Conservation (phyloP, 371 early-diverging fungal genomes). For the Mortierella sp. region DNA sequence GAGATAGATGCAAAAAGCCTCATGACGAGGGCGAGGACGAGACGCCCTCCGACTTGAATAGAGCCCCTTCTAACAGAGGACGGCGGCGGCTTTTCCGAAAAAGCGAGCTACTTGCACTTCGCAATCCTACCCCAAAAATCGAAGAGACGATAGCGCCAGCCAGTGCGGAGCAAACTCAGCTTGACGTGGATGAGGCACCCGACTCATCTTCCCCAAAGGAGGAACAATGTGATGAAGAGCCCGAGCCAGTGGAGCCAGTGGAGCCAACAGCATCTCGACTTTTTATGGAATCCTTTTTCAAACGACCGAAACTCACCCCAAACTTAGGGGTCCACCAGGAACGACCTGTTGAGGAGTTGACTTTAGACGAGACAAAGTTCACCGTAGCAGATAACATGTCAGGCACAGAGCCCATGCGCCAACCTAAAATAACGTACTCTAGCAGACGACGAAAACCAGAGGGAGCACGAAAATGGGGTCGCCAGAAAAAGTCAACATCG, state of each 20-base stretch:
- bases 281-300: conserved; percentile 16
- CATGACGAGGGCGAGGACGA: no score
- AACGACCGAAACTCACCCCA: not conserved
- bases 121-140: not conserved
- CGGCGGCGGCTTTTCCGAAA: conserved; percentile 9
- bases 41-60: no score
- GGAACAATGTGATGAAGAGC: conserved; percentile 3
- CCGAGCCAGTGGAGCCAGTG: conserved; percentile 12
- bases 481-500: conserved; percentile 1
- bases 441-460: conserved; percentile 2
- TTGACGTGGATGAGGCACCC: not conserved
- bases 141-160: not conserved
- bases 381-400: not conserved
- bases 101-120: not conserved
- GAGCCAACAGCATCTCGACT: conserved; percentile 9
- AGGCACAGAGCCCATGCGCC: not conserved
- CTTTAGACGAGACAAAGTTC: conserved; percentile 18
- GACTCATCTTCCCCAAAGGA: not conserved
- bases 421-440: not conserved
- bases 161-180: conserved; percentile 1
- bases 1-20: no score
- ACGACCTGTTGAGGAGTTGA: not conserved
- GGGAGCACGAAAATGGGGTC: conserved; percentile 1
- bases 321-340: not conserved
- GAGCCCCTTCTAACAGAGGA: not conserved